phyloP scores from a whole-genome alignment of 1,284 basidiomycete species.

The Porogramme epimiltina region DNA sequence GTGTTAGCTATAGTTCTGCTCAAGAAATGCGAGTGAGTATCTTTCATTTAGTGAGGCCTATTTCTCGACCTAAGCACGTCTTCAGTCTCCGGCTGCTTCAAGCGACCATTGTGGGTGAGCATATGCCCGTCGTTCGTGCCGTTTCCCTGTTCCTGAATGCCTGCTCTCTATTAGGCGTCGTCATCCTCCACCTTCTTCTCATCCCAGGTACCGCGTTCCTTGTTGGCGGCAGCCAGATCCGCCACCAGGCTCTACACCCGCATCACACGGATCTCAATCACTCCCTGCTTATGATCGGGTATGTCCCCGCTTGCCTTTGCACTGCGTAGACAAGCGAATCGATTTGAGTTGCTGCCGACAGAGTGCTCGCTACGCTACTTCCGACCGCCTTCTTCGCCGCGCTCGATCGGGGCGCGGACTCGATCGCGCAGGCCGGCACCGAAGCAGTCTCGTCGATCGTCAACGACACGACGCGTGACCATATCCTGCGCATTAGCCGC shows the following conservation, averaged over 20 bases:
- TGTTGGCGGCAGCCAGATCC: slow-evolving; percentile 58
- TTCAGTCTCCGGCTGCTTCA: slow-evolving; percentile 54
- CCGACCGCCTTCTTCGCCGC: slow-evolving; percentile 68
- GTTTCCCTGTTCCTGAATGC: not conserved
- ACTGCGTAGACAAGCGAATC: no score
- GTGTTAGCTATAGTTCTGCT: slow-evolving; percentile 68
- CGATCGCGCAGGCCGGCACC: not conserved
- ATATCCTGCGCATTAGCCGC: slow-evolving; percentile 59
- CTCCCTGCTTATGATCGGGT: slow-evolving; percentile 66
- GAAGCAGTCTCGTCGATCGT: slow-evolving; percentile 28
- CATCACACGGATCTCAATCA: slow-evolving; percentile 63
- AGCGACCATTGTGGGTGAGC: slow-evolving; percentile 56
- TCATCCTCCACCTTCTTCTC: slow-evolving; percentile 61
- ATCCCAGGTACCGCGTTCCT: slow-evolving; percentile 64
- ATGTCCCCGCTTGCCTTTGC: no score
- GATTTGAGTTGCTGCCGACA: slow-evolving; percentile 33
- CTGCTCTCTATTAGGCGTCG: slow-evolving; percentile 44
- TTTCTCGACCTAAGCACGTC: not conserved
- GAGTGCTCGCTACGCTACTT: slow-evolving; percentile 60
- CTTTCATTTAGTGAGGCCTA: no score
- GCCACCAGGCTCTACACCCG: slow-evolving; percentile 49
- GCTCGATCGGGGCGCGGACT: slow-evolving; percentile 40
- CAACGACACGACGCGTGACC: slow-evolving; percentile 17
- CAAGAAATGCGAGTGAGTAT: slow-evolving; percentile 61
- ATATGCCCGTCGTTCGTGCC: not conserved